Percentiles rank a stretch among this genome's conserved stretches.
These are phyloP conservation scores for Pichia nanzhaoensis DNA, from an alignment of 805 yeast genomes.

Conservation along the genomic window DNA sequence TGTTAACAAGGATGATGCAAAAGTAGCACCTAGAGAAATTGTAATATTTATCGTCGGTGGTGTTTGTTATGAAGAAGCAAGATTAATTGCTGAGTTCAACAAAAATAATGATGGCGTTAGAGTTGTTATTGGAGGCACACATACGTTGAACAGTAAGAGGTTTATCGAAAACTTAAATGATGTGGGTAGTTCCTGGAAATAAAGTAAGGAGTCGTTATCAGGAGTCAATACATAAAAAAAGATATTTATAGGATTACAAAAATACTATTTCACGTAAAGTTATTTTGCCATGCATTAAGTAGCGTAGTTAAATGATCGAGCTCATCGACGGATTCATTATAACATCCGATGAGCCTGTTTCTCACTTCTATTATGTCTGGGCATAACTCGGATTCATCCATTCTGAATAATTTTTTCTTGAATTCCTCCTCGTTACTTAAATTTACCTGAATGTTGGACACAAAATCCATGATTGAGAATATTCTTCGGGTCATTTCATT, in stretches of 20 bases:
- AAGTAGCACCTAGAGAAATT: slow-evolving; percentile 52
- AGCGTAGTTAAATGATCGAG: slow-evolving; percentile 72
- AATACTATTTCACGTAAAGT: slow-evolving; percentile 38
- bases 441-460: slow-evolving; percentile 81
- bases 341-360: slow-evolving; percentile 40
- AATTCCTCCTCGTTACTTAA: slow-evolving; percentile 65
- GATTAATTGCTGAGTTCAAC: slow-evolving; percentile 70
- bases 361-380: slow-evolving; percentile 31
- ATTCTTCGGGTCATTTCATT: slow-evolving; percentile 84
- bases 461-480: slow-evolving; percentile 85
- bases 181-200: slow-evolving; percentile 10
- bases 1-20: slow-evolving; percentile 1
- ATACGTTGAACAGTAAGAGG: slow-evolving; percentile 41
- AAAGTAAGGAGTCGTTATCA: not conserved
- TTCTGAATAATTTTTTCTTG: slow-evolving; percentile 31
- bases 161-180: slow-evolving; percentile 30
- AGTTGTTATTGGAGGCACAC: slow-evolving; percentile 76
- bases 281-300: slow-evolving; percentile 67
- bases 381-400: slow-evolving; percentile 21
- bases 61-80: slow-evolving; percentile 85
- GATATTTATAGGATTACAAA: not conserved
- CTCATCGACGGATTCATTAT: slow-evolving; percentile 50
- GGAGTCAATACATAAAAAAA: not conserved
- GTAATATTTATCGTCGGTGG: slow-evolving; percentile 80
- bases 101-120: slow-evolving; percentile 49